Evolutionary conservation across 192 early-diverging fungal genomes (phyloP).

Genomic region (Backusella circina): DNA sequence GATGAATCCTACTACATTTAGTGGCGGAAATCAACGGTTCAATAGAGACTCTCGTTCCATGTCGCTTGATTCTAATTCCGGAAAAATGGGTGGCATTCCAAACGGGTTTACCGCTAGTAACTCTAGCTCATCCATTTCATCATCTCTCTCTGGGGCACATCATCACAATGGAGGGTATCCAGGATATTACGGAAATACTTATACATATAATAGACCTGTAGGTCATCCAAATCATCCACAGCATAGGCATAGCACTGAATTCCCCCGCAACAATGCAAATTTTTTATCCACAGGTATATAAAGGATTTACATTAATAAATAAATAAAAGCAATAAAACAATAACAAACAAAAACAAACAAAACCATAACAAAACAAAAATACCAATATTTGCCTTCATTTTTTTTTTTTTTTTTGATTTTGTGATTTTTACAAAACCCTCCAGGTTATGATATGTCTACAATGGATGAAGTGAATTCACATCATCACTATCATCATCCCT

Average conservation of each 20-base stretch:
- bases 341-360: neutral
- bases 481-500: neutral
- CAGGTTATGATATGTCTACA: neutral
- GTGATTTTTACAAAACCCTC: neutral
- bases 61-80: conserved; percentile 4
- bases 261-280: neutral
- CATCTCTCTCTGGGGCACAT: neutral
- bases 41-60: conserved; percentile 2
- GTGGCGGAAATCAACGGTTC: neutral
- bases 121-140: neutral
- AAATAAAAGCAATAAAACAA: neutral
- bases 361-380: neutral
- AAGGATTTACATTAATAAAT: neutral
- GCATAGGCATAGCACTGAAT: neutral
- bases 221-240: neutral
- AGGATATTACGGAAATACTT: neutral
- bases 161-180: neutral
- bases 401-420: neutral
- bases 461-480: neutral
- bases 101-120: neutral
- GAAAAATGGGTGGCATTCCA: neutral
- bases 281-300: neutral
- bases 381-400: neutral
- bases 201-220: neutral
- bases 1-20: neutral